phyloP scores from a whole-genome alignment of 1,139 yeast species.

The Lodderomyces pseudojiufengensis region DNA sequence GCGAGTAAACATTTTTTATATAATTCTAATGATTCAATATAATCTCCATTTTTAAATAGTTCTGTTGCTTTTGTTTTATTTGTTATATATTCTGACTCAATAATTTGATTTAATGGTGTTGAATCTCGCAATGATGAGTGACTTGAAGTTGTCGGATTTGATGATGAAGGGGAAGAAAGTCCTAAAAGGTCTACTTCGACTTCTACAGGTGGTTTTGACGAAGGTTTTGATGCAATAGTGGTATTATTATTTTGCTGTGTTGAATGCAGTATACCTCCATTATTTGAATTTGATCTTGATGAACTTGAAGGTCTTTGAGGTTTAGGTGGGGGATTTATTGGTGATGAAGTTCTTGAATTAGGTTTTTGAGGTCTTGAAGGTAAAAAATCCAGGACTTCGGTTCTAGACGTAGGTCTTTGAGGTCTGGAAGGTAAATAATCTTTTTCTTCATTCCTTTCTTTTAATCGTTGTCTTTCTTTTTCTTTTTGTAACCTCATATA shows the following conservation, averaged over 20 bases:
- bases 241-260: no score
- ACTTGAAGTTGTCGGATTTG: background rate
- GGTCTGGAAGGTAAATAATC: slow-evolving; percentile 1
- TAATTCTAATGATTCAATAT: slow-evolving; percentile 55
- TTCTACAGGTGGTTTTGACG: background rate
- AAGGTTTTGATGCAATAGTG: background rate
- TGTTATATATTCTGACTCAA: slow-evolving; percentile 51
- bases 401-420: background rate
- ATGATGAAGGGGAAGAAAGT: slow-evolving; percentile 6
- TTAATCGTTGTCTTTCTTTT: slow-evolving; percentile 35
- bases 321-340: slow-evolving; percentile 3
- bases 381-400: background rate
- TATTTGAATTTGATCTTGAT: no score
- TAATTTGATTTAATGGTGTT: slow-evolving; percentile 35
- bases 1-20: slow-evolving; percentile 61
- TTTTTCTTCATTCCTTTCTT: slow-evolving; percentile 21
- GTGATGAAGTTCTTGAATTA: slow-evolving; percentile 1
- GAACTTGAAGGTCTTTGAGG: slow-evolving; percentile 7
- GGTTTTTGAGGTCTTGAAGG: slow-evolving; percentile 2
- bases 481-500: slow-evolving; percentile 38
- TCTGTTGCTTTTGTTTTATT: slow-evolving; percentile 58
- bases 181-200: slow-evolving; percentile 27
- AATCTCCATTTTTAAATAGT: slow-evolving; percentile 79
- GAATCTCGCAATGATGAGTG: slow-evolving; percentile 12
- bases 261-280: no score